A percentile compares a stretch with the other conserved stretches of the same genome.
These are phyloP conservation scores for Artomyces pyxidatus DNA, from an alignment of 768 basidiomycete genomes.

Conservation along the genomic window DNA sequence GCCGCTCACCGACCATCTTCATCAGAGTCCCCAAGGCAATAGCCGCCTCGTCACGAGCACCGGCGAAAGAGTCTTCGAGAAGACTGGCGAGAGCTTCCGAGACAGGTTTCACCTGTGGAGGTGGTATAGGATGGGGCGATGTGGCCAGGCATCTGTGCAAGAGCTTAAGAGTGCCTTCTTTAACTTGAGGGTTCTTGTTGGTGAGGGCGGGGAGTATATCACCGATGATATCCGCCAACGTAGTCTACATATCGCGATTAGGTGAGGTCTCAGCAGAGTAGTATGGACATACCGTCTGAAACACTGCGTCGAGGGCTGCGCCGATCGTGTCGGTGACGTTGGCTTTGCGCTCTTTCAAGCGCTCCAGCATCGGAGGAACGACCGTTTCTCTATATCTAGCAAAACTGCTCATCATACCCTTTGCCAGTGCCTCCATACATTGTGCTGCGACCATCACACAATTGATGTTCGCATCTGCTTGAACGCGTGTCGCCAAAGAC, in stretches of 20 bases:
- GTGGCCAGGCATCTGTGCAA: conserved; percentile 68
- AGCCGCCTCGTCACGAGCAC: conserved; percentile 87
- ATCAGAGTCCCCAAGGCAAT: conserved; percentile 81
- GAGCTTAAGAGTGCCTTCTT: conserved; percentile 87
- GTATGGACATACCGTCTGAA: conserved; percentile 54
- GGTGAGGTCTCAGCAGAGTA: conserved; percentile 1
- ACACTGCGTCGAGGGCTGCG: conserved; percentile 81
- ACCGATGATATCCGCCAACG: conserved; percentile 72
- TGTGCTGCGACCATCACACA: conserved; percentile 87
- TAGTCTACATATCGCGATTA: conserved; percentile 42
- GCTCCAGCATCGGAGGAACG: conserved; percentile 73
- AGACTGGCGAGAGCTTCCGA: conserved; percentile 67
- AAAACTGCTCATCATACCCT: conserved; percentile 69
- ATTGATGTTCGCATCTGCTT: conserved; percentile 89
- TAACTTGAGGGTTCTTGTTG: conserved; percentile 95
- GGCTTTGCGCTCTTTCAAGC: conserved; percentile 90
- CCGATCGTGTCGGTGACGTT: conserved; percentile 88
- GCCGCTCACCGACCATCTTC: conserved; percentile 95
- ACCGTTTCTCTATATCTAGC: conserved; percentile 63
- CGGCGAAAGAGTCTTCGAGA: conserved; percentile 84
- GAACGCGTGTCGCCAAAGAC: conserved; percentile 72
- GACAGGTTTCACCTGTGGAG: conserved; percentile 72
- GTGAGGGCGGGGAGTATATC: conserved; percentile 71
- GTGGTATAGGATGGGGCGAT: conserved; percentile 61
- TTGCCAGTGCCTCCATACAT: conserved; percentile 80